Percentiles rank a stretch among this genome's conserved stretches.
Evolutionary conservation across 2,329 filamentous ascomycete species (phyloP).

Genomic region (Cytospora chrysosperma): DNA sequence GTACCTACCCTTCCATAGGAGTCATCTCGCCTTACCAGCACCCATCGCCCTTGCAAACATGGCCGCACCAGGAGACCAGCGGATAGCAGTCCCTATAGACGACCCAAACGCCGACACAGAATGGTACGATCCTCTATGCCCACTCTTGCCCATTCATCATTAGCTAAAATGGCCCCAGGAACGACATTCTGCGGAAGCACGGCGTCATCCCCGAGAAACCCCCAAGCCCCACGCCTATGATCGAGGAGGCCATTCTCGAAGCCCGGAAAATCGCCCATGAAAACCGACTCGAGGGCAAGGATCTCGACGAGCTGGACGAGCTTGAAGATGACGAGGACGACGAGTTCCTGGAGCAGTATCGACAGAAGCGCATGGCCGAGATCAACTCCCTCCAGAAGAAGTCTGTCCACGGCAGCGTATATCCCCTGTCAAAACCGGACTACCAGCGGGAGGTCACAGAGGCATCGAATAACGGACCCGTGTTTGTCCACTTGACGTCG

Average conservation of each 20-base stretch:
- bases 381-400: slow-evolving; percentile 72
- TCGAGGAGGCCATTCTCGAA: slow-evolving; percentile 89
- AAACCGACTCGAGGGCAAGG: slow-evolving; percentile 90
- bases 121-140: slow-evolving; percentile 59
- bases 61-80: slow-evolving; percentile 62
- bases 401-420: slow-evolving; percentile 83
- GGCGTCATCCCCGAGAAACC: slow-evolving; percentile 97
- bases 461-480: slow-evolving; percentile 67
- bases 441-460: slow-evolving; percentile 91
- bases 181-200: slow-evolving; percentile 96
- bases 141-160: background rate
- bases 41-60: slow-evolving; percentile 38
- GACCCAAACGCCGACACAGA: slow-evolving; percentile 97
- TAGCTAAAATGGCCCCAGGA: slow-evolving; percentile 57
- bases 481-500: slow-evolving; percentile 80
- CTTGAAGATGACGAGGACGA: slow-evolving; percentile 97
- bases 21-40: background rate
- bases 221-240: slow-evolving; percentile 90
- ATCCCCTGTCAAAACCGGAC: slow-evolving; percentile 91
- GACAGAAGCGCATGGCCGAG: slow-evolving; percentile 84
- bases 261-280: slow-evolving; percentile 83
- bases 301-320: slow-evolving; percentile 88
- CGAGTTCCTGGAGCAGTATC: slow-evolving; percentile 82
- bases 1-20: too few species aligned
- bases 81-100: slow-evolving; percentile 80